Evolutionary conservation across 169 alveolate species (phyloP), one percentile per base, ranked within the genome.

Genomic region (Plasmodium berghei): DNA sequence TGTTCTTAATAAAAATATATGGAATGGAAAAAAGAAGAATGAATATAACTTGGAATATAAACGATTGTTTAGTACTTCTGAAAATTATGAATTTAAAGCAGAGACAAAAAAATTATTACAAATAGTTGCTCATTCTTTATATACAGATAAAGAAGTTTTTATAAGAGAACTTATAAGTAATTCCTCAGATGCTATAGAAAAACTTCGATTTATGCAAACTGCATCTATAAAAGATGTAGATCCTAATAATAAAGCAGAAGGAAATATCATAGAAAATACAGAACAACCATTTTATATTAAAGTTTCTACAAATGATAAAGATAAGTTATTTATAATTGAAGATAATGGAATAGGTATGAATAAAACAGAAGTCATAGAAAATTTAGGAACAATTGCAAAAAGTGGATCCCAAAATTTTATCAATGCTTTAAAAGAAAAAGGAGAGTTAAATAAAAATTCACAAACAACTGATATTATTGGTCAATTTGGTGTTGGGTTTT

Each of bases 181-280:
- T 92, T 99, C 99, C 9, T 98, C 99, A 10, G 99, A 99, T 92
- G 99, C 99, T 2, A 93, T 98, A 72, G 99, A 99, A 93, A 98
- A 98, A 95, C 97, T 97, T 86, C 94, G 99, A 85, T 97, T 97
- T 85, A 20, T 89, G 64, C 75, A 93, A 92, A 59, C 83, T 91
- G 63, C 92, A 74, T n/a, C 63, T 46, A 52, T 91, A 72, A 73
- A 91, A 87, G 46, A 9, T 55, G 87, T 45, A 16, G 64, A 59
- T 16, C 34, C 90, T 16, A 10, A 45, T 18, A 58, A 9, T n/a
- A 26, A 40, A 10, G 61, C 46, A 28, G 34, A 54, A 26, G 54
- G 49, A 0, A 62, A 63, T 22, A 34, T 5, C 42, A 34, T 34
- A 34, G 42, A 34, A 4, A 0, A 34, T 34, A 34, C 1, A 34